Base-by-base conservation (phyloP, 1,139 yeast species). In the Debaryomyces nepalensis region DNA sequence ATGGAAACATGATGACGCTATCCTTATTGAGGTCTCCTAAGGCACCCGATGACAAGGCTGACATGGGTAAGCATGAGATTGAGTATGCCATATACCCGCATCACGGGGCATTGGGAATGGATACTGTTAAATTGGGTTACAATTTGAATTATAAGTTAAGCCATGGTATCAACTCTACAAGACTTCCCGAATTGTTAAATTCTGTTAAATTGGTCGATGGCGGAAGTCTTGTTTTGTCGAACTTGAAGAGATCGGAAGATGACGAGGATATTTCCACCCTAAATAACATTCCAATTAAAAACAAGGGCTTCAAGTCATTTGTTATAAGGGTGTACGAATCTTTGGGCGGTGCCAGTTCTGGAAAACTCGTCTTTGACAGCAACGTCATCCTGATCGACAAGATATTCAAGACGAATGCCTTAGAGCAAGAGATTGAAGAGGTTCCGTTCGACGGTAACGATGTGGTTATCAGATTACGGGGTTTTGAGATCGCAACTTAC, bases 21-120 rank as follows among this genome's bases (percentile, higher is more conserved):
- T 87, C 96, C 1, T 69, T 89, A 47, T 70, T 89, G 54, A 79
- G 97, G 60, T 79, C 96, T 18, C 88, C 97, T 26, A 90, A 90
- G 64, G 87, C 89, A 11, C 97, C 97, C 0, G 97, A 90, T 70
- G 89, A 85, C 19, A 75, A 80, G 57, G 97, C 98, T 3, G 98
- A 93, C 62, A 89, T 93, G 89, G 98, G 97, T 6, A 64, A 71
- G 26, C 98, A 93, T 61, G 73, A 71, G 44, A 87, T 93, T 67
- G 82, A 82, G 52, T 93, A 90, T 63, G 96, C 96, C 0, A 66
- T 93, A 38, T 77, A 79, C 46, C 97, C 98, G 2, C 98, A 93
- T 61, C 54, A 59, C 11, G 96, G 96, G 3, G 64, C 77, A 0
- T 68, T 93, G 43, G 74, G 79, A 19, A 59, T 75, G 1, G 78